Base-by-base conservation (phyloP, 345 rosid genomes). In the Eucalyptus coolabah region DNA sequence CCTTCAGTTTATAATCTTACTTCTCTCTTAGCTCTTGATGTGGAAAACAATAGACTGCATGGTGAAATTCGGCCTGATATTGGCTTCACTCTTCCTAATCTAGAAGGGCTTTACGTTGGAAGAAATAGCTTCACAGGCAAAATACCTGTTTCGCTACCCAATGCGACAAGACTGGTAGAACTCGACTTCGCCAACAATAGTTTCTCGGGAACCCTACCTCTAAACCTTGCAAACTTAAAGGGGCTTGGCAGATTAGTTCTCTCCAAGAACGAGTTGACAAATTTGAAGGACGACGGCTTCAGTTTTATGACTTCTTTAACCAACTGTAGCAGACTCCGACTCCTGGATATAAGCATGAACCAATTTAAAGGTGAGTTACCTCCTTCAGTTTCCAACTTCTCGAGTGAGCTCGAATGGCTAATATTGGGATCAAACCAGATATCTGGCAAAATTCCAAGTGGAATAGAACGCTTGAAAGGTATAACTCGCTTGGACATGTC, bases 1-100 rank as follows among this genome's bases (percentile, higher is more conserved):
- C 34, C 91, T 30, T 42, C 91, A 49, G 59, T 91, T 40, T 86
- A 30, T 42, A 90, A 92, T 85, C n/a, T 91, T 4, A 89, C 91
- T 87, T 89, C 88, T 15, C 88, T 88, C 6, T 12, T 4, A 28
- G 1, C 8, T 26, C 8, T 47, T 85, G 54, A 37, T 10, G 44
- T 83, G 30, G 9, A 11, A 88, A 5, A 6, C 13, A 91, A 91
- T 86, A 9, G 56, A n/a, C 77, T 92, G 9, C 23, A n/a, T 32
- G 89, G 92, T 23, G 86, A 28, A 12, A 86, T 89, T 37, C 90
- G 69, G 17, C n/a, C 53, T 47, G 88, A 87, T 16, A 32, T 92
- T 37, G 88, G 89, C 30, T 37, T 56, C 42, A 23, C 54, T 54
- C 90, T 91, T 63, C 91, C 90, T 49, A 90, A 87, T 9, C 67